phyloP scores from a whole-genome alignment of 176 grass and related monocot species.

The Phoenix dactylifera region DNA sequence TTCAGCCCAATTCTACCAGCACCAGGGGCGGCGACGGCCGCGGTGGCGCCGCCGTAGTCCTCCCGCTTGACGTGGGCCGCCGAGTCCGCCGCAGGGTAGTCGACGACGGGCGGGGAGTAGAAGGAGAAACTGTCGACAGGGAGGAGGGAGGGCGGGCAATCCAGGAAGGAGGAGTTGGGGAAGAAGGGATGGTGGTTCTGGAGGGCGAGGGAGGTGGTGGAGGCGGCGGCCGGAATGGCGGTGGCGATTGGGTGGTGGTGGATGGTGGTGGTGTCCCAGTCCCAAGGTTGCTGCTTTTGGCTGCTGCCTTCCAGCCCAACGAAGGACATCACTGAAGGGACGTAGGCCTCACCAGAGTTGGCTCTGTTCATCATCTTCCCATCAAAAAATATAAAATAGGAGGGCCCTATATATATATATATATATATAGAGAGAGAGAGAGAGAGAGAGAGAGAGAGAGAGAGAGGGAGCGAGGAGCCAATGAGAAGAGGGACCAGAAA shows the following conservation, averaged over 20 bases:
- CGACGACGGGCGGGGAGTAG: not conserved
- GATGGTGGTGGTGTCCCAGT: constrained; percentile 10
- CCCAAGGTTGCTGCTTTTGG: constrained; percentile 2
- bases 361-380: constrained; percentile 8
- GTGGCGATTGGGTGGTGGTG: not conserved
- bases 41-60: too few relatives aligned
- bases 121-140: not conserved
- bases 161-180: not conserved
- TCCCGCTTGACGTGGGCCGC: too few relatives aligned
- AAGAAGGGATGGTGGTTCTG: not conserved
- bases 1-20: constrained; percentile 30
- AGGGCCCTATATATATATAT: too few relatives aligned
- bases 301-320: not conserved
- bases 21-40: too few relatives aligned
- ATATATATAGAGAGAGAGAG: not conserved
- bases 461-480: not conserved
- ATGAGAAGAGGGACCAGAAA: not conserved
- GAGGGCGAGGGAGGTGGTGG: not conserved
- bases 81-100: too few relatives aligned
- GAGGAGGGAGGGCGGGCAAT: not conserved
- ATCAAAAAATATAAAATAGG: not conserved
- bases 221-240: not conserved
- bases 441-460: too few relatives aligned
- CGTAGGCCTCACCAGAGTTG: not conserved
- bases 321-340: constrained; percentile 2